These are phyloP conservation scores for Trichoderma reesei DNA, from an alignment of 495 filamentous ascomycete species.

Conservation along the genomic window DNA sequence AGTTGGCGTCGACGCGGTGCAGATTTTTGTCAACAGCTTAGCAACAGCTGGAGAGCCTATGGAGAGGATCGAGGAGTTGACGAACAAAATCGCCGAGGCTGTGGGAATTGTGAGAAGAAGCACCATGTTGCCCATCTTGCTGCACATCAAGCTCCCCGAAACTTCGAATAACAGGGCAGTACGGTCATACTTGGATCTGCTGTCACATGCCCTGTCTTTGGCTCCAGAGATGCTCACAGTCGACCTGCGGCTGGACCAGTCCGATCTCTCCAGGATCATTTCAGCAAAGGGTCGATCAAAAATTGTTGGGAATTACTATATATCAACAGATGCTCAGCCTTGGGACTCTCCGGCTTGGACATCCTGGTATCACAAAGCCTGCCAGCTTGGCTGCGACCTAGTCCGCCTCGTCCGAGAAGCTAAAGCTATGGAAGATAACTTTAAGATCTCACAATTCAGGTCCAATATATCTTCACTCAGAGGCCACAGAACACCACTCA, in stretches of 20 bases:
- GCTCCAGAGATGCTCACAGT: slow-evolving; percentile 58
- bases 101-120: slow-evolving; percentile 47
- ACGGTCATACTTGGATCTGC: slow-evolving; percentile 42
- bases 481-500: slow-evolving; percentile 41
- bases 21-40: slow-evolving; percentile 50
- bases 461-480: slow-evolving; percentile 31
- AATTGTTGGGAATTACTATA: slow-evolving; percentile 49
- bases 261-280: slow-evolving; percentile 38
- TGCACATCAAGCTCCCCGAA: slow-evolving; percentile 45
- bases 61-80: slow-evolving; percentile 15
- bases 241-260: slow-evolving; percentile 45
- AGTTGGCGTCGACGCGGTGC: slow-evolving; percentile 58
- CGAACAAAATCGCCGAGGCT: slow-evolving; percentile 40
- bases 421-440: slow-evolving; percentile 45
- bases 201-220: slow-evolving; percentile 53
- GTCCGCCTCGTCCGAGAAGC: slow-evolving; percentile 51
- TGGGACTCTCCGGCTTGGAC: slow-evolving; percentile 51
- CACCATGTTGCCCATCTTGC: slow-evolving; percentile 54
- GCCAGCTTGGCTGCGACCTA: slow-evolving; percentile 50
- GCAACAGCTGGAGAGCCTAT: slow-evolving; percentile 37
- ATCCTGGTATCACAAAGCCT: slow-evolving; percentile 45
- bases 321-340: slow-evolving; percentile 28
- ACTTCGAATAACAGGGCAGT: slow-evolving; percentile 22
- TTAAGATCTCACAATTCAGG: slow-evolving; percentile 44
- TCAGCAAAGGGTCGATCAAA: slow-evolving; percentile 49